A percentile compares a stretch with the other conserved stretches of the same genome.
Evolutionary conservation across 2,329 filamentous ascomycete genomes (phyloP).

Genomic region (Fusarium sp.): DNA sequence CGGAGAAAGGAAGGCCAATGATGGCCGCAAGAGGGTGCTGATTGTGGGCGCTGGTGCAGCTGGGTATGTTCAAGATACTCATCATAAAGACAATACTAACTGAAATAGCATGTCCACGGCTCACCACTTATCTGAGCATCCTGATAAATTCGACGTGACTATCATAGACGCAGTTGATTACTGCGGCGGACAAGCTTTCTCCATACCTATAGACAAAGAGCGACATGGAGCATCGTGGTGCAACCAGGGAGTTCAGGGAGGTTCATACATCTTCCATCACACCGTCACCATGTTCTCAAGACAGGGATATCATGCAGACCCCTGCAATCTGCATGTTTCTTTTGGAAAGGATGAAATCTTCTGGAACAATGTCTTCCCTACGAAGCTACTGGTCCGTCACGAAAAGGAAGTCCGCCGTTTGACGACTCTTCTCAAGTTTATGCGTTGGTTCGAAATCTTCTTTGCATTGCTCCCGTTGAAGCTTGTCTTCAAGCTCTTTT

Average conservation of each 20-base stretch:
- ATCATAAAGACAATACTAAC: neutral
- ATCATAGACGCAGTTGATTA: conserved; percentile 34
- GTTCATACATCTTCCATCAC: conserved; percentile 36
- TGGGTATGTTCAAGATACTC: conserved; percentile 1
- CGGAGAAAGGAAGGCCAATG: conserved; percentile 7
- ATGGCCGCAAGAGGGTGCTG: conserved; percentile 23
- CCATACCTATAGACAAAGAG: conserved; percentile 35
- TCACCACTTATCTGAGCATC: conserved; percentile 24
- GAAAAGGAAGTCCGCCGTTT: conserved; percentile 27
- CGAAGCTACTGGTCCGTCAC: conserved; percentile 13
- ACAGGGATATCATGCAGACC: conserved; percentile 29
- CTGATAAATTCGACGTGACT: conserved; percentile 30
- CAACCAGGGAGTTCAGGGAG: conserved; percentile 31
- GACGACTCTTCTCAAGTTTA: conserved; percentile 31
- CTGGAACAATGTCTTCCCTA: conserved; percentile 35
- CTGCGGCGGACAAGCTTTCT: conserved; percentile 34
- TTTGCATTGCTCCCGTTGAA: conserved; percentile 19
- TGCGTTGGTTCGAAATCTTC: conserved; percentile 37
- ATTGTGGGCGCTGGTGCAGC: conserved; percentile 35
- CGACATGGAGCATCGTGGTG: conserved; percentile 35
- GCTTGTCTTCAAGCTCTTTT: conserved; percentile 25
- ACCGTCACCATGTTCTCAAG: conserved; percentile 36
- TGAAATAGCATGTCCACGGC: conserved; percentile 27
- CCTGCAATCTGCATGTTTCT: conserved; percentile 26
- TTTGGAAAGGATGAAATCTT: conserved; percentile 31